Percentiles rank a stretch among this genome's conserved stretches.
Conservation (phyloP, 169 alveolate genomes). For the Plasmodium berghei region DNA sequence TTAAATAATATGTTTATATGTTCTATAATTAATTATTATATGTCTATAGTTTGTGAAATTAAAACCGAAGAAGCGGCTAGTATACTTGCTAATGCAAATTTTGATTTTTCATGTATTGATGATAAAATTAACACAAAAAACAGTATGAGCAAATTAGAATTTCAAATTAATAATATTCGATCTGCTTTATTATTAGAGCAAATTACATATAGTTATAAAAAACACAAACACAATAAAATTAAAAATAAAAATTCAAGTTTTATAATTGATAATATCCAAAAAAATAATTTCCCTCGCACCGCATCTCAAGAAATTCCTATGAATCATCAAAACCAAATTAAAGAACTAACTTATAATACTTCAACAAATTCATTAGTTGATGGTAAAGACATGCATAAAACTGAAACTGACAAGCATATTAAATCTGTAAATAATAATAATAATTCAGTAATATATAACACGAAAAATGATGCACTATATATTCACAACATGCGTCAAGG, state of each 20-base stretch:
- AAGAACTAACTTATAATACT: too few relatives aligned
- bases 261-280: background rate
- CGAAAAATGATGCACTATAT: too few relatives aligned
- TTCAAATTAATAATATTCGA: constrained; percentile 53
- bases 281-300: background rate
- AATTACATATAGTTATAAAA: constrained; percentile 58
- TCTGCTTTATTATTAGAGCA: constrained; percentile 52
- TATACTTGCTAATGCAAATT: constrained; percentile 41
- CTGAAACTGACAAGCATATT: too few relatives aligned
- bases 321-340: too few relatives aligned
- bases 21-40: constrained; percentile 37
- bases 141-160: constrained; percentile 5
- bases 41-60: constrained; percentile 35
- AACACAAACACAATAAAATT: constrained; percentile 5
- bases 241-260: background rate
- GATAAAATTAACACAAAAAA: constrained; percentile 21
- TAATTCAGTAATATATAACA: too few relatives aligned
- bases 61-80: constrained; percentile 20
- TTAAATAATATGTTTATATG: constrained; percentile 58
- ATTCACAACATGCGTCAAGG: too few relatives aligned
- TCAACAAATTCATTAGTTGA: too few relatives aligned
- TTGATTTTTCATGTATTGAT: constrained; percentile 43
- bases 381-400: too few relatives aligned
- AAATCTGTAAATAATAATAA: too few relatives aligned
- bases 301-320: too few relatives aligned